Conservation (phyloP, 2,329 filamentous ascomycete genomes). For the Tolypocladium endophyticum region DNA sequence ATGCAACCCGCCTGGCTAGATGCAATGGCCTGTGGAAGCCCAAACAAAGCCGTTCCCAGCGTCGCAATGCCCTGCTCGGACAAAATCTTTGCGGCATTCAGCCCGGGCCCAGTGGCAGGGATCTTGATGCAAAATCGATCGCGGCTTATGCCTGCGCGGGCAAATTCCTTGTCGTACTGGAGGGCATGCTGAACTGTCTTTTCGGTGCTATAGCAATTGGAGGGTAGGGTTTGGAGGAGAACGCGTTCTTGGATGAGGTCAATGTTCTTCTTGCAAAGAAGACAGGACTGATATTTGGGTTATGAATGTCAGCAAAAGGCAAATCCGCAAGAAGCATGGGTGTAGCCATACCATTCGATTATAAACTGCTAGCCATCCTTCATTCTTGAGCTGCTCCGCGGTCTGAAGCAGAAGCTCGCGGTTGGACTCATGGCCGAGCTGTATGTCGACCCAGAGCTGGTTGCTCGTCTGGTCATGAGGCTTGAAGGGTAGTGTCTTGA, state of each 20-base stretch:
- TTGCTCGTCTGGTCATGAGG: constrained; percentile 40
- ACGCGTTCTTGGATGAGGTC: constrained; percentile 34
- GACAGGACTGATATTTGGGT: constrained; percentile 22
- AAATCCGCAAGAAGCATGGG: background rate
- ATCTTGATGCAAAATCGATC: constrained; percentile 42
- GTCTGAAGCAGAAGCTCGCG: constrained; percentile 28
- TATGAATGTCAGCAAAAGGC: background rate
- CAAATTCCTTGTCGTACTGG: constrained; percentile 35
- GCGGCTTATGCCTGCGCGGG: constrained; percentile 29
- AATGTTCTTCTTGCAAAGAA: constrained; percentile 36
- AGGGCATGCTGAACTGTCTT: constrained; percentile 34
- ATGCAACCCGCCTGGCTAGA: constrained; percentile 35
- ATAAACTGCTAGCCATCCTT: constrained; percentile 37
- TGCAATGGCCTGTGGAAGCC: constrained; percentile 36
- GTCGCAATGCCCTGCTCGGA: constrained; percentile 33
- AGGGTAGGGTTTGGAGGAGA: constrained; percentile 35
- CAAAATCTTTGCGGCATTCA: constrained; percentile 32
- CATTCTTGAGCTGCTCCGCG: constrained; percentile 29
- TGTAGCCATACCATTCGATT: constrained; percentile 26
- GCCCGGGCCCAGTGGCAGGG: constrained; percentile 33
- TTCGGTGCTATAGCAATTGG: constrained; percentile 32
- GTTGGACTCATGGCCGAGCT: constrained; percentile 32
- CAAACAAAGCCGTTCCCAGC: constrained; percentile 35
- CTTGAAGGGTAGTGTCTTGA: constrained; percentile 30
- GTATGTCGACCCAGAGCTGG: constrained; percentile 35